Conservation (phyloP, 2,329 filamentous ascomycete species). For the Botrytis tulipae region DNA sequence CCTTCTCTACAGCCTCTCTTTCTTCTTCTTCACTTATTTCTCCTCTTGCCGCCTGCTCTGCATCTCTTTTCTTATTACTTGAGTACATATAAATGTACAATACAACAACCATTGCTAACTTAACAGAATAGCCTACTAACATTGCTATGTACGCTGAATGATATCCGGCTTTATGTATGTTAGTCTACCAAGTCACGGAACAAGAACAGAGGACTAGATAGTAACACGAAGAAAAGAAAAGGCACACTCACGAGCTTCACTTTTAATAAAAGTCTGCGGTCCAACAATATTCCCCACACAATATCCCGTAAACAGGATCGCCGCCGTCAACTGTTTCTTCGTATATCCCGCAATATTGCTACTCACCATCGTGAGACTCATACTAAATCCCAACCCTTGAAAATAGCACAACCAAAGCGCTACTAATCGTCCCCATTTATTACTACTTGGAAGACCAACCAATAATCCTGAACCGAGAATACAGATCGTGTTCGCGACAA, state of each 20-base stretch:
- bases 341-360: constrained; percentile 54
- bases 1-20: constrained; percentile 51
- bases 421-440: constrained; percentile 57
- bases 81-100: constrained; percentile 56
- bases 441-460: constrained; percentile 48
- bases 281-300: constrained; percentile 56
- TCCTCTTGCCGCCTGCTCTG: constrained; percentile 39
- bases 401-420: constrained; percentile 57
- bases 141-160: constrained; percentile 43
- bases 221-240: not conserved
- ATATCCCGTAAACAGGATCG: constrained; percentile 52
- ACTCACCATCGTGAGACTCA: constrained; percentile 52
- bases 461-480: constrained; percentile 53
- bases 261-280: constrained; percentile 35
- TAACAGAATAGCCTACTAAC: constrained; percentile 54
- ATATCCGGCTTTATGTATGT: constrained; percentile 36
- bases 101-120: constrained; percentile 49
- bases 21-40: constrained; percentile 44
- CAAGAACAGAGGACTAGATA: not conserved
- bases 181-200: not conserved
- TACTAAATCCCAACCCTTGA: constrained; percentile 52
- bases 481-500: constrained; percentile 53
- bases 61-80: constrained; percentile 54
- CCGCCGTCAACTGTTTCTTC: constrained; percentile 53
- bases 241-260: constrained; percentile 32